Conservation (phyloP, 306 rosid species). For the Styphnolobium japonicum region DNA sequence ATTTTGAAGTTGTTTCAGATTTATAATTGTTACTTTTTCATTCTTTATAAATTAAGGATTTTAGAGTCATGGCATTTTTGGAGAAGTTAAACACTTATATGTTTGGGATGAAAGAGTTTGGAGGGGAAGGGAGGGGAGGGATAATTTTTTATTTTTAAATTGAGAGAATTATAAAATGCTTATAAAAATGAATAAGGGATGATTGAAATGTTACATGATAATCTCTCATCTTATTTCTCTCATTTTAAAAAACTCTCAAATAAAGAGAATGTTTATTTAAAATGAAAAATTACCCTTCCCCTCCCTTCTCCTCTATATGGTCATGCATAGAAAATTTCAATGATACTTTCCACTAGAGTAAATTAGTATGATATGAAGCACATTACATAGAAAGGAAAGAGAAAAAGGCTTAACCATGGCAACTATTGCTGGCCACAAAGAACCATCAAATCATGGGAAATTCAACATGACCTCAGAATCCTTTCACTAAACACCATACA, state of each 20-base stretch:
- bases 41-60: not conserved
- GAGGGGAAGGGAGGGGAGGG: too few species aligned
- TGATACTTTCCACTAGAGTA: not conserved
- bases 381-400: not conserved
- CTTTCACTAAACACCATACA: conserved; percentile 1
- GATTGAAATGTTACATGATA: too few species aligned
- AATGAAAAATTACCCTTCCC: too few species aligned
- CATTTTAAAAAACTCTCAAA: too few species aligned
- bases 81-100: conserved; percentile 3
- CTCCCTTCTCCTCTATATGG: too few species aligned
- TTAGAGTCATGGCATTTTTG: conserved; percentile 12
- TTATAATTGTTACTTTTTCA: not conserved
- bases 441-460: not conserved
- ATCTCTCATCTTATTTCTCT: too few species aligned
- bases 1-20: not conserved
- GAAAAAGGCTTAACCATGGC: not conserved
- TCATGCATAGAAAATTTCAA: not conserved
- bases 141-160: too few species aligned
- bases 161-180: too few species aligned
- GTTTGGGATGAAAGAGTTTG: too few species aligned
- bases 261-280: too few species aligned
- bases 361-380: conserved; percentile 2
- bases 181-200: too few species aligned
- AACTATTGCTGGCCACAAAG: conserved; percentile 4
- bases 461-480: not conserved